phyloP scores from a whole-genome alignment of 257 asterid species.

The Solanum virginianum region DNA sequence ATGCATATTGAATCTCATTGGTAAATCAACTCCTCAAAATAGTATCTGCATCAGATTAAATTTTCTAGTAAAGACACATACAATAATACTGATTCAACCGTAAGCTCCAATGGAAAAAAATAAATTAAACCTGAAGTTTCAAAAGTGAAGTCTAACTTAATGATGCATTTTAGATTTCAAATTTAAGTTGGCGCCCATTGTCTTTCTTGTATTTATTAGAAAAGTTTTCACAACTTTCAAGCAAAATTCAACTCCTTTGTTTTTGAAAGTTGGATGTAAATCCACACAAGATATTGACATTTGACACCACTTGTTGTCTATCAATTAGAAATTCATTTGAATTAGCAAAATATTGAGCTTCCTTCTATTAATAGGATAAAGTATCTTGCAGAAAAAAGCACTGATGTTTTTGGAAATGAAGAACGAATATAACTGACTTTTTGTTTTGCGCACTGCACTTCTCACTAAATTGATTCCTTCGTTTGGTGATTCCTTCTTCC shows the following conservation, averaged over 20 bases:
- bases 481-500: not conserved
- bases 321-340: not conserved
- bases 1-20: not conserved
- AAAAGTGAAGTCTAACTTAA: not conserved
- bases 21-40: not conserved
- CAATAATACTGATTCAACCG: not conserved
- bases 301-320: not conserved
- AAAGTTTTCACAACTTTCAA: not conserved
- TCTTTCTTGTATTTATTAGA: not conserved
- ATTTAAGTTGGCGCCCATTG: not conserved
- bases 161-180: not conserved
- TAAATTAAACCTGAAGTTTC: not conserved
- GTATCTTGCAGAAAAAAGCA: not conserved
- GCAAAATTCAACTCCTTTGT: not conserved
- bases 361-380: not conserved
- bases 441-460: not conserved
- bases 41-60: not conserved
- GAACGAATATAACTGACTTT: not conserved
- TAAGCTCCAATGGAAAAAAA: not conserved
- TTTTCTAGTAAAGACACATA: not conserved
- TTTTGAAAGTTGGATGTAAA: not conserved
- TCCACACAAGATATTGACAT: not conserved
- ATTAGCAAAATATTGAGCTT: not conserved
- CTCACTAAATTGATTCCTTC: not conserved
- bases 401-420: not conserved